Conservation (phyloP, 345 rosid genomes). For the Boechera stricta region DNA sequence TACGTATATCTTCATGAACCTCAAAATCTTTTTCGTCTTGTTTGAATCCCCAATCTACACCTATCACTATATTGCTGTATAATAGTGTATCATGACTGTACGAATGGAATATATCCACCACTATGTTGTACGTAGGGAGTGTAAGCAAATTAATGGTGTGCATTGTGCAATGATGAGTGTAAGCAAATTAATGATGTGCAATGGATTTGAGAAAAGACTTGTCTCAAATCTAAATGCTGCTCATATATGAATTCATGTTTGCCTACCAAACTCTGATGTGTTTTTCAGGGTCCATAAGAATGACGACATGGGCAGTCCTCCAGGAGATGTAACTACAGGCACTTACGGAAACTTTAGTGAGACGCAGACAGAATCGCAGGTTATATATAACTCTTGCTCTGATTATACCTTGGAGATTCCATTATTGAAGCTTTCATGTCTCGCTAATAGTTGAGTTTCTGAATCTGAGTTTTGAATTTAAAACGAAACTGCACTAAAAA, state of each 20-base stretch:
- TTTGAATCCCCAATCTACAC: not conserved
- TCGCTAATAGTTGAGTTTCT: constrained; percentile 9
- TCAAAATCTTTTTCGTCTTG: not conserved
- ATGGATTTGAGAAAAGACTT: constrained; percentile 23
- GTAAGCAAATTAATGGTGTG: constrained; percentile 9
- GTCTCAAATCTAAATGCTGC: not conserved
- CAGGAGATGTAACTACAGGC: constrained; percentile 49
- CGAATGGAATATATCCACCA: constrained; percentile 4
- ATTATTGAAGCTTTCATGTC: constrained; percentile 7
- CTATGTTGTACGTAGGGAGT: not conserved
- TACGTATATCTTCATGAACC: constrained; percentile 19
- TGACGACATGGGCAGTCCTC: constrained; percentile 50
- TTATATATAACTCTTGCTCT: constrained; percentile 44
- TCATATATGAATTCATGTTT: constrained; percentile 3
- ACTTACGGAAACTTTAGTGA: constrained; percentile 76
- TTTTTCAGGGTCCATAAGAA: constrained; percentile 41
- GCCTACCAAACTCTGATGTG: constrained; percentile 30
- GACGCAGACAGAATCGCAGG: constrained; percentile 99
- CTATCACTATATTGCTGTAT: constrained; percentile 10
- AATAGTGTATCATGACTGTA: constrained; percentile 10
- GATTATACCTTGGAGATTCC: constrained; percentile 4
- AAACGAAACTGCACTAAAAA: constrained; percentile 12
- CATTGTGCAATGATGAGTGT: constrained; percentile 15
- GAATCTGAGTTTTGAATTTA: not conserved
- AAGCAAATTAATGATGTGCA: constrained; percentile 11